phyloP scores from a whole-genome alignment of 2,329 filamentous ascomycete species.

The Camillea tinctor region DNA sequence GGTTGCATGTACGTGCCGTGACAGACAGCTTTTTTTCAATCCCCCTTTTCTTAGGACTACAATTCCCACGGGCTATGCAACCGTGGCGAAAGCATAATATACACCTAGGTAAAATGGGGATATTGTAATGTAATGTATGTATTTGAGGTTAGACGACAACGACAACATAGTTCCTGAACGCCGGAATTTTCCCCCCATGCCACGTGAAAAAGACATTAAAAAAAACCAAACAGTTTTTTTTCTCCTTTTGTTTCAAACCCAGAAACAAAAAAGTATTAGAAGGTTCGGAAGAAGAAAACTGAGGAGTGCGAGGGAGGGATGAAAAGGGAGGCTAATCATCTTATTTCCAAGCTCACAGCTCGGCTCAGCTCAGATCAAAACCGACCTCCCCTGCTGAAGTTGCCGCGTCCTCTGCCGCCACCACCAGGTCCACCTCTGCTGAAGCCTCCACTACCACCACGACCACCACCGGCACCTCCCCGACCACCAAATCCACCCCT shows the following conservation, averaged over 20 bases:
- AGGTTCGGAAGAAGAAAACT: conserved; percentile 7
- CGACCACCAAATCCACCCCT: conserved; percentile 51
- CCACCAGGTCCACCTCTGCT: conserved; percentile 37
- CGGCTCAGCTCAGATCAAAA: conserved; percentile 9
- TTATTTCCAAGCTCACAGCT: conserved; percentile 1
- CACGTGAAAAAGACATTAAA: conserved; percentile 21
- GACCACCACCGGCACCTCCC: conserved; percentile 52
- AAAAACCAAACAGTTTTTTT: neutral
- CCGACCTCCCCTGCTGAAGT: conserved; percentile 27
- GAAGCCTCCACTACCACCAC: conserved; percentile 36
- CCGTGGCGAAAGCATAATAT: no score
- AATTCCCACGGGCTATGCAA: no score
- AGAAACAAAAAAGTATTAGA: neutral
- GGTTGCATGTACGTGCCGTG: no score
- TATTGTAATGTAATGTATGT: neutral
- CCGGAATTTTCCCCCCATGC: conserved; percentile 19
- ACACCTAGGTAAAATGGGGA: no score
- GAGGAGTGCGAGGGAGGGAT: conserved; percentile 1
- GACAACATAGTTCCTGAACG: conserved; percentile 22
- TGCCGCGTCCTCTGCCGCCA: conserved; percentile 28
- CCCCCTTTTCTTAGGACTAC: no score
- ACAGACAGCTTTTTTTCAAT: no score
- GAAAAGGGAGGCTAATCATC: no score
- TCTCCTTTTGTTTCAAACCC: no score
- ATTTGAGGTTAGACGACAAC: neutral